Percentiles rank a stretch among this genome's conserved stretches.
These are phyloP conservation scores for Chlamydomonas eustigma DNA, from an alignment of 139 green algal species.

Conservation along the genomic window DNA sequence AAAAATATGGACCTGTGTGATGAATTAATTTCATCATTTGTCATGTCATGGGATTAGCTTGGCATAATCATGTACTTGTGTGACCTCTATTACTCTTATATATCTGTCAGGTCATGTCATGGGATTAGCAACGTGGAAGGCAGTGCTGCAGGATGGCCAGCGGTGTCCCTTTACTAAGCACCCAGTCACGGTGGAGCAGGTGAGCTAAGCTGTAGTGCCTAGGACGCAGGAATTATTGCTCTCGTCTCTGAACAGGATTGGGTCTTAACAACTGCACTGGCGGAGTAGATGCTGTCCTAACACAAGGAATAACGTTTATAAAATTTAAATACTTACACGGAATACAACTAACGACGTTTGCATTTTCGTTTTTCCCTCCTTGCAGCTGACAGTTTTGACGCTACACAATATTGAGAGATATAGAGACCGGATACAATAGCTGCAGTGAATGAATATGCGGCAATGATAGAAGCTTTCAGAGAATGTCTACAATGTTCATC, in stretches of 20 bases:
- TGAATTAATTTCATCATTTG: neutral
- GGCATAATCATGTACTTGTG: neutral
- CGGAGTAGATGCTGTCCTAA: neutral
- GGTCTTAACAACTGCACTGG: too few relatives aligned
- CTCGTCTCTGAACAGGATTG: neutral
- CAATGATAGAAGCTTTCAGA: too few relatives aligned
- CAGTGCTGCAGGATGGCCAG: slow-evolving; percentile 62
- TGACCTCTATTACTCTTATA: neutral
- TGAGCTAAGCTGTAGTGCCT: neutral
- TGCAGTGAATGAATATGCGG: too few relatives aligned
- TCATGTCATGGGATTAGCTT: neutral
- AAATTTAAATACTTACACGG: neutral
- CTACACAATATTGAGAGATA: slow-evolving; percentile 6
- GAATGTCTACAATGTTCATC: too few relatives aligned
- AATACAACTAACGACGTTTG: neutral
- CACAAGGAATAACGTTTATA: neutral
- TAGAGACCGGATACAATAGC: slow-evolving; percentile 5
- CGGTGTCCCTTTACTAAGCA: slow-evolving; percentile 90
- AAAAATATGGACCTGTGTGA: too few relatives aligned
- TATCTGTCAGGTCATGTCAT: slow-evolving; percentile 75
- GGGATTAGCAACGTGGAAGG: slow-evolving; percentile 86
- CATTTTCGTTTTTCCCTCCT: neutral
- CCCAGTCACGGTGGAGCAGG: slow-evolving; percentile 63
- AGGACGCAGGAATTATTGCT: neutral
- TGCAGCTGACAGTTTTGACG: neutral